These are phyloP conservation scores for Garcia nutans DNA, from an alignment of 345 rosid species.

Conservation along the genomic window DNA sequence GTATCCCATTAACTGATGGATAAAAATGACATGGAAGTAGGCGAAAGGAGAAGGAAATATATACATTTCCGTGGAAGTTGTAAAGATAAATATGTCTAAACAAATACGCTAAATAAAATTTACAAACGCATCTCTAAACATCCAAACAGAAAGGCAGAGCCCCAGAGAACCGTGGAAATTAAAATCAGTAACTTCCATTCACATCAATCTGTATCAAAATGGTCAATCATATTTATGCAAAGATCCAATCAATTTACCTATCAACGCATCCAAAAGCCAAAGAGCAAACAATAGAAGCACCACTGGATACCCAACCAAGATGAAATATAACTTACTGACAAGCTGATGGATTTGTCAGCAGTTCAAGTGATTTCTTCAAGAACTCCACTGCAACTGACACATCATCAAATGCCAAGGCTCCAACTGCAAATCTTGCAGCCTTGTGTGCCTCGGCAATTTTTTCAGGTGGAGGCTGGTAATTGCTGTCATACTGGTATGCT, in stretches of 20 bases:
- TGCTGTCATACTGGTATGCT: slow-evolving; percentile 67
- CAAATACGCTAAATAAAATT: neutral
- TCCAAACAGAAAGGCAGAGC: no score
- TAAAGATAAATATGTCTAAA: neutral
- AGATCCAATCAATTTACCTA: slow-evolving; percentile 29
- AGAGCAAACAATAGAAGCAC: slow-evolving; percentile 4
- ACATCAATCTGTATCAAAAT: slow-evolving; percentile 3
- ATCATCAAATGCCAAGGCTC: slow-evolving; percentile 95
- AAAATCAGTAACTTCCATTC: slow-evolving; percentile 17
- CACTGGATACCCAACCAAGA: neutral
- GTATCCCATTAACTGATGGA: neutral
- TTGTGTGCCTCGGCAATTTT: slow-evolving; percentile 90
- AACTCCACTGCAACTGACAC: slow-evolving; percentile 78
- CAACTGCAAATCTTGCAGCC: slow-evolving; percentile 97
- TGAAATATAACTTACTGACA: slow-evolving; percentile 29
- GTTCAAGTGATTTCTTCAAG: slow-evolving; percentile 78
- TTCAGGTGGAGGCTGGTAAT: slow-evolving; percentile 85
- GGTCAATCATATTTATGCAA: slow-evolving; percentile 10
- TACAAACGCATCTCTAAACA: neutral
- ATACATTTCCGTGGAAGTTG: neutral
- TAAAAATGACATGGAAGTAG: no score
- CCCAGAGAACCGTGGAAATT: neutral
- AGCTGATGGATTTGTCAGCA: slow-evolving; percentile 71
- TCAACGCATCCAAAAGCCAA: slow-evolving; percentile 11
- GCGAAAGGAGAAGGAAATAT: neutral